Conservation (phyloP, 2,329 filamentous ascomycete genomes). For the Colletotrichum falcatum region DNA sequence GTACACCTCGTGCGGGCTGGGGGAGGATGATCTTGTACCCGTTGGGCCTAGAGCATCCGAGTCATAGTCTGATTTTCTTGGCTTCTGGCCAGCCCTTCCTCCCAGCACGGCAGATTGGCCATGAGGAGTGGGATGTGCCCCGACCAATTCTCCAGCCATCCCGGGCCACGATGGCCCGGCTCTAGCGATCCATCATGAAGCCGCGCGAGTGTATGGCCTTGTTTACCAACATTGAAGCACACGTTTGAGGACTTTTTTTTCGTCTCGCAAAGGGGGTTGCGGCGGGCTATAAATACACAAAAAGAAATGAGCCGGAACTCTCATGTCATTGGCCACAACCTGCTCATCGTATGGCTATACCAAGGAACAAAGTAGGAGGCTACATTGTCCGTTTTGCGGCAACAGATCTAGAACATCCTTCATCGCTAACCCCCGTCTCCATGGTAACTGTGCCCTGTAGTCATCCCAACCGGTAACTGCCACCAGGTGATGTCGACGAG, state of each 20-base stretch:
- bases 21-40: conserved; percentile 68
- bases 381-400: conserved; percentile 67
- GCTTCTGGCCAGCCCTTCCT: conserved; percentile 58
- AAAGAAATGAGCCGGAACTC: background rate
- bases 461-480: conserved; percentile 59
- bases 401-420: conserved; percentile 62
- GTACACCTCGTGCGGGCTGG: conserved; percentile 67
- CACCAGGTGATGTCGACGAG: too few species aligned
- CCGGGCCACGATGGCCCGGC: conserved; percentile 70
- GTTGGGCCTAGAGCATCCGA: conserved; percentile 67
- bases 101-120: conserved; percentile 66
- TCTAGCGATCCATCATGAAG: conserved; percentile 70
- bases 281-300: background rate
- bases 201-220: conserved; percentile 63
- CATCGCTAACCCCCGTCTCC: conserved; percentile 49
- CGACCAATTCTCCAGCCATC: conserved; percentile 66
- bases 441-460: conserved; percentile 56
- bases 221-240: conserved; percentile 67
- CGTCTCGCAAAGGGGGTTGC: background rate
- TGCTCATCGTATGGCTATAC: conserved; percentile 66
- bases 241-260: background rate
- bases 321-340: conserved; percentile 71
- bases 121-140: conserved; percentile 64
- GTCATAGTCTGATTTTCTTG: conserved; percentile 63
- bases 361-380: conserved; percentile 60